Conservation (phyloP, 2,329 filamentous ascomycete species). For the Fusarium pseudoanthophilum region DNA sequence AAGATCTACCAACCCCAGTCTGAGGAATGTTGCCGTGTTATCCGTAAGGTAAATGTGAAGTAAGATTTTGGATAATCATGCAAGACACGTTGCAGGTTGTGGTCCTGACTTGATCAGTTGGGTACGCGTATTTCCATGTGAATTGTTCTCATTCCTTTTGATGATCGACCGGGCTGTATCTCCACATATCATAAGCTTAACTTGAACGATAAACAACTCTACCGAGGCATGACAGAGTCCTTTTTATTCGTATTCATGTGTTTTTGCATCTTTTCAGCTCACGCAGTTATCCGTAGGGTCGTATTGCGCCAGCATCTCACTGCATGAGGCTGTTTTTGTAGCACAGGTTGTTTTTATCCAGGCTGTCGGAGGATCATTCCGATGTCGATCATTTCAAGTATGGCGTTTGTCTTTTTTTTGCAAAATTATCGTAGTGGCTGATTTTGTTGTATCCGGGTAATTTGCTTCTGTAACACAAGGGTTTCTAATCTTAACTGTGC, state of each 20-base stretch:
- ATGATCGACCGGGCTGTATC: conserved; percentile 21
- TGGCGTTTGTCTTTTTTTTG: background rate
- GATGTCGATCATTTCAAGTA: background rate
- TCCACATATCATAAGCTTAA: conserved; percentile 24
- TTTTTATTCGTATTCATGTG: background rate
- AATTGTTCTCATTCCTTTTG: background rate
- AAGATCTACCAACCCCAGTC: conserved; percentile 22
- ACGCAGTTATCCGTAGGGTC: conserved; percentile 17
- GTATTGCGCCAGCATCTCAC: background rate
- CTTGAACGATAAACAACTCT: background rate
- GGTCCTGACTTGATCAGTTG: background rate
- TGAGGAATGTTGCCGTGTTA: conserved; percentile 26
- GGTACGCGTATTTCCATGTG: background rate
- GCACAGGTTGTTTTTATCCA: background rate
- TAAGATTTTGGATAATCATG: conserved; percentile 3
- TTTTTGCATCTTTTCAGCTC: background rate
- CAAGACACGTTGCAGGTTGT: conserved; percentile 11
- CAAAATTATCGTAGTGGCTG: conserved; percentile 11
- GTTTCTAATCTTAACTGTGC: background rate
- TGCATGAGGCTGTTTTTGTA: background rate
- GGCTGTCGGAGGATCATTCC: conserved; percentile 16
- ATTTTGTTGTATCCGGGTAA: background rate
- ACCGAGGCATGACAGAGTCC: background rate
- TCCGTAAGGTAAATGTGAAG: conserved; percentile 7
- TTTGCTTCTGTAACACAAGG: background rate